phyloP scores from a whole-genome alignment of 371 early-diverging fungal genomes.

The Smittium mucronatum region DNA sequence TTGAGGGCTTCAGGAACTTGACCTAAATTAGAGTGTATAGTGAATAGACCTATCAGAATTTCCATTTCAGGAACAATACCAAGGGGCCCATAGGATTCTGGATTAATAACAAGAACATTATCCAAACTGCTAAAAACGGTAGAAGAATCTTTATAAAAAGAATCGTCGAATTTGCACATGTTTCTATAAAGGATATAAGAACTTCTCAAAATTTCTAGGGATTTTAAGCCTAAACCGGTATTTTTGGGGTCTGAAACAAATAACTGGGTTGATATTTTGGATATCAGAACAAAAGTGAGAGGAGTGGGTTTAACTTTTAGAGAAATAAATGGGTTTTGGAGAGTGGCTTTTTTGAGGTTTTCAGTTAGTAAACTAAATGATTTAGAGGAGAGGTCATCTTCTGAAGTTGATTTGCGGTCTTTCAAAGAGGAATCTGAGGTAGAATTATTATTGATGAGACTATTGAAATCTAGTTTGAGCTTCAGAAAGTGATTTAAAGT shows the following conservation, averaged over 20 bases:
- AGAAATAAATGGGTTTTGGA: not conserved
- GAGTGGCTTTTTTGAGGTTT: not conserved
- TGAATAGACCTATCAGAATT: not conserved
- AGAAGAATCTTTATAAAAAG: not conserved
- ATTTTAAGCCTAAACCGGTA: not conserved
- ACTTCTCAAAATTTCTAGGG: not conserved
- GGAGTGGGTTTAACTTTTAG: not conserved
- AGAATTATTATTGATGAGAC: not conserved
- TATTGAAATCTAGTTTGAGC: not conserved
- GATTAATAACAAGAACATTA: not conserved
- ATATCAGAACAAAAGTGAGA: not conserved
- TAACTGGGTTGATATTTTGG: not conserved
- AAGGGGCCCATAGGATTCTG: too few species aligned
- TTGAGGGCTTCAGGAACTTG: not conserved
- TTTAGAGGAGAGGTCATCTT: not conserved
- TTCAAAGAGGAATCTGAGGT: not conserved
- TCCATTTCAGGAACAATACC: not conserved
- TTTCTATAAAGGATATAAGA: not conserved
- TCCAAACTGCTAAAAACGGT: not conserved
- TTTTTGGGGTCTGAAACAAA: not conserved
- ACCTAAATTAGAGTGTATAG: not conserved
- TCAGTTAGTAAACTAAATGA: not conserved
- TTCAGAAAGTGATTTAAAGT: not conserved
- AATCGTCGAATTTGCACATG: not conserved
- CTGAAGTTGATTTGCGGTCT: not conserved